Percentiles rank a stretch among this genome's conserved stretches.
Evolutionary conservation across 2,329 filamentous ascomycete species (phyloP).

Genomic region (Grosmannia huntii): DNA sequence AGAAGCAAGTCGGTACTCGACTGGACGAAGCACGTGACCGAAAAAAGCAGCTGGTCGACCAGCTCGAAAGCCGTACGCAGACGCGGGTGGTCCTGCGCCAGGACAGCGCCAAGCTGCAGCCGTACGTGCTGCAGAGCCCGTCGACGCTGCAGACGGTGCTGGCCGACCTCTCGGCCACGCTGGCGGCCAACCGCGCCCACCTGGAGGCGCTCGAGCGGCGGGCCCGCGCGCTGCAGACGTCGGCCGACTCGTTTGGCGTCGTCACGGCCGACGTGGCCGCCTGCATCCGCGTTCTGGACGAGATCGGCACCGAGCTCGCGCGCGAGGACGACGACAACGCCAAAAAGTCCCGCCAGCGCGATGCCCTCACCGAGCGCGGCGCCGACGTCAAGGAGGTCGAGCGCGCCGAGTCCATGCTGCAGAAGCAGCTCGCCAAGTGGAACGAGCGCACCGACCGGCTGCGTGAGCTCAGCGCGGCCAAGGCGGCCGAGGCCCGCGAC

Average conservation of each 20-base stretch:
- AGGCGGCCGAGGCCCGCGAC: constrained; percentile 67
- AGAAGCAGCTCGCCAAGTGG: constrained; percentile 76
- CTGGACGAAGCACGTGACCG: constrained; percentile 73
- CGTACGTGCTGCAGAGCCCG: constrained; percentile 85
- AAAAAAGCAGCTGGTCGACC: constrained; percentile 60
- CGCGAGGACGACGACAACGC: constrained; percentile 87
- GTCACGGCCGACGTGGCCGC: constrained; percentile 75
- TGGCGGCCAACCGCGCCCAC: constrained; percentile 66
- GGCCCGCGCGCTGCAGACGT: constrained; percentile 82
- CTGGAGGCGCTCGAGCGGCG: constrained; percentile 82
- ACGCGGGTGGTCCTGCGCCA: constrained; percentile 60
- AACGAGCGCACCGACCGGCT: constrained; percentile 76
- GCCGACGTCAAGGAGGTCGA: constrained; percentile 90
- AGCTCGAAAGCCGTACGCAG: constrained; percentile 60
- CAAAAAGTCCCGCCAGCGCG: constrained; percentile 67
- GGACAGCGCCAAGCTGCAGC: constrained; percentile 78
- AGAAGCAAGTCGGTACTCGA: constrained; percentile 71
- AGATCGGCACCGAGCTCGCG: constrained; percentile 68
- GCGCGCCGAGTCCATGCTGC: constrained; percentile 69
- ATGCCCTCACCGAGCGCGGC: constrained; percentile 74
- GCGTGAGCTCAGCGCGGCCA: constrained; percentile 65
- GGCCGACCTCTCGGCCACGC: constrained; percentile 65
- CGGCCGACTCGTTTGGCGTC: constrained; percentile 75
- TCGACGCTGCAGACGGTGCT: constrained; percentile 70
- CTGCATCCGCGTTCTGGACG: constrained; percentile 80